Conservation (phyloP, 805 yeast genomes). For the Hanseniaspora vineae region DNA sequence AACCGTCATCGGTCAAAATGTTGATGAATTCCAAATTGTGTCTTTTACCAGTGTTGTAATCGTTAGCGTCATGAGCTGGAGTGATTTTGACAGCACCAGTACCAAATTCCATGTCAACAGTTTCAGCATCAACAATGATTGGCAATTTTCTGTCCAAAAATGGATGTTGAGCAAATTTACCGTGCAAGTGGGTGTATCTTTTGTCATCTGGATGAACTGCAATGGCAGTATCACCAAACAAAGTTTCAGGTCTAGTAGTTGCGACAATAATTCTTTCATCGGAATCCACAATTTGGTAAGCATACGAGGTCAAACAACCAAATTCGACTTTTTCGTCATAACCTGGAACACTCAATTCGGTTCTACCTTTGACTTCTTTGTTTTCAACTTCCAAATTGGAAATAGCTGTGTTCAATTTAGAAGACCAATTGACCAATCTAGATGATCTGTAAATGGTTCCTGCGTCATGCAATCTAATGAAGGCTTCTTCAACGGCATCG, state of each 20-base stretch:
- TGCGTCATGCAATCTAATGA: constrained; percentile 83
- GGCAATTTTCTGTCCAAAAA: constrained; percentile 77
- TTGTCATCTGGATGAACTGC: constrained; percentile 95
- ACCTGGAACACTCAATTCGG: constrained; percentile 74
- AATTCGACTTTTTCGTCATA: constrained; percentile 85
- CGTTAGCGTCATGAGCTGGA: constrained; percentile 96
- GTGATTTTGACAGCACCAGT: constrained; percentile 99
- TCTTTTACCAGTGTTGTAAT: constrained; percentile 93
- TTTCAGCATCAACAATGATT: constrained; percentile 77
- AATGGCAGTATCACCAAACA: constrained; percentile 95
- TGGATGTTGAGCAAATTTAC: constrained; percentile 84
- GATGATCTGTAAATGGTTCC: constrained; percentile 91
- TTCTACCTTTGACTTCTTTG: constrained; percentile 75
- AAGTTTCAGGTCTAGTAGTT: constrained; percentile 97
- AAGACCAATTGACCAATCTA: constrained; percentile 94
- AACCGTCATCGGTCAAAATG: constrained; percentile 86
- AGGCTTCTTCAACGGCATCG: constrained; percentile 79
- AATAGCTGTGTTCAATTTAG: constrained; percentile 83
- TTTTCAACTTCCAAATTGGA: constrained; percentile 95
- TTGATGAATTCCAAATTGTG: constrained; percentile 77
- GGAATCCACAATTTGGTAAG: constrained; percentile 74
- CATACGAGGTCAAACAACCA: constrained; percentile 93
- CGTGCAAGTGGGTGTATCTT: constrained; percentile 89
- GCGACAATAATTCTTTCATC: constrained; percentile 87
- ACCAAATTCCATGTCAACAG: constrained; percentile 98